Conservation (phyloP, 1,284 basidiomycete genomes). For the Agroathelia rolfsii region DNA sequence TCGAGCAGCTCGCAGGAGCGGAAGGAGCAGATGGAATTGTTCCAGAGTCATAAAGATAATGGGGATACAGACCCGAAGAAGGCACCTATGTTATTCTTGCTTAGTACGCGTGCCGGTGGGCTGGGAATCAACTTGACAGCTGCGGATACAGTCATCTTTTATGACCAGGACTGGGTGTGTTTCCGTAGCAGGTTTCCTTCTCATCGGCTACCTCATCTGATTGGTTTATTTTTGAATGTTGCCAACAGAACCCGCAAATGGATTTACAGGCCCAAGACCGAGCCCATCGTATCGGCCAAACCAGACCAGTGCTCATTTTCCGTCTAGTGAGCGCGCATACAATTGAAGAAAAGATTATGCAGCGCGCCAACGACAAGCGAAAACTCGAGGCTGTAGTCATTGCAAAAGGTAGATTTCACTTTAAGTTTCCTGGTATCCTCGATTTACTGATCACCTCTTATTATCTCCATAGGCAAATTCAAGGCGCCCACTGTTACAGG, state of each 20-base stretch:
- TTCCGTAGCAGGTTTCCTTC: background rate
- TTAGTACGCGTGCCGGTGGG: conserved; percentile 90
- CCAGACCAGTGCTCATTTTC: conserved; percentile 80
- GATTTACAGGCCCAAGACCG: conserved; percentile 94
- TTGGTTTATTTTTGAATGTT: background rate
- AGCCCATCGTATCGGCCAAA: conserved; percentile 93
- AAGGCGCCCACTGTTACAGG: conserved; percentile 51
- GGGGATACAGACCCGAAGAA: no score
- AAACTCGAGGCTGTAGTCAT: conserved; percentile 92
- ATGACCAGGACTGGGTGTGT: conserved; percentile 86
- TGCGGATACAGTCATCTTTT: conserved; percentile 92
- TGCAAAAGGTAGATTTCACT: conserved; percentile 57
- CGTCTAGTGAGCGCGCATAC: conserved; percentile 82
- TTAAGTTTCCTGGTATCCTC: conserved; percentile 2
- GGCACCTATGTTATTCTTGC: conserved; percentile 78
- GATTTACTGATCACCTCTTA: conserved; percentile 8
- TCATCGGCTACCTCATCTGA: background rate
- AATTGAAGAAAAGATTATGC: conserved; percentile 86
- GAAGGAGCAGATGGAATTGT: conserved; percentile 76
- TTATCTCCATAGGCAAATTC: conserved; percentile 54
- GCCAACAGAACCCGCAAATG: conserved; percentile 84
- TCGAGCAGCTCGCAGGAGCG: conserved; percentile 69
- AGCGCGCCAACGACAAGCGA: conserved; percentile 81
- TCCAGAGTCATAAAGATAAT: conserved; percentile 67
- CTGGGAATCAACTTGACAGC: conserved; percentile 88